Evolutionary conservation across 1,284 basidiomycete genomes (phyloP), one percentile per base, ranked within the genome.

Genomic region (Ustanciosporium gigantosporum): DNA sequence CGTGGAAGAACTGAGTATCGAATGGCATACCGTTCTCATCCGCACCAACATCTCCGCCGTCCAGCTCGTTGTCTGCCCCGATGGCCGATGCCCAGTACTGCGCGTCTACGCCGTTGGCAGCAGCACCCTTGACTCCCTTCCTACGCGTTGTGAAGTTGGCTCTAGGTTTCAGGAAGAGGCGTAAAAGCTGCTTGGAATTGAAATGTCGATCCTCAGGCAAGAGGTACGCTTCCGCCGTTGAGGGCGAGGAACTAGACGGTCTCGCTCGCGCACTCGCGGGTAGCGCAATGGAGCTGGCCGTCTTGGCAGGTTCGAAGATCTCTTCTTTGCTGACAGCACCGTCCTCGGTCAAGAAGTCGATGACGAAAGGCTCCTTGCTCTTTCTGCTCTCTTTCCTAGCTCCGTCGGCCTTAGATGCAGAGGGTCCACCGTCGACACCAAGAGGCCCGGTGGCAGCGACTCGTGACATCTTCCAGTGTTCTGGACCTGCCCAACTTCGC

Each of bases 151-250:
- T 67, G 47, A 76, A 66, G 9, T 65, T 61, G 16, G 70, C 69
- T 31, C 70, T 67, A 4, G 73, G 94, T 79, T 99, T 99, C 71
- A 96, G 80, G 82, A 97, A 97, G 31, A 98, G 79, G 3, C 91
- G 87, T 29, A 98, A 83, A 6, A 99, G 83, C 70, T 94, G 89
- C 60, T 87, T 83, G 71, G 87, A 90, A 41, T 87, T 89, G 78
- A 98, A 99, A 79, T 97, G 94, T 86, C 94, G 95, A 78, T 99
- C 94, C 70, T 96, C 91, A 1, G 94, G 94, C 39, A 98, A 82
- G 7, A 87, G 84, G 72, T 91, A 88, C 50, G 90, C 53, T n/a
- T 64, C 60, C 13, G 16, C 31, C 25, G 11, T 16, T 19, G 53
- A 48, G 1, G 51, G 51, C 22, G 59, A 47, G 13, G 47, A 37